A percentile compares a stretch with the other conserved stretches of the same genome.
Evolutionary conservation across 2,329 filamentous ascomycete genomes (phyloP).

Genomic region (Talaromyces sp.): DNA sequence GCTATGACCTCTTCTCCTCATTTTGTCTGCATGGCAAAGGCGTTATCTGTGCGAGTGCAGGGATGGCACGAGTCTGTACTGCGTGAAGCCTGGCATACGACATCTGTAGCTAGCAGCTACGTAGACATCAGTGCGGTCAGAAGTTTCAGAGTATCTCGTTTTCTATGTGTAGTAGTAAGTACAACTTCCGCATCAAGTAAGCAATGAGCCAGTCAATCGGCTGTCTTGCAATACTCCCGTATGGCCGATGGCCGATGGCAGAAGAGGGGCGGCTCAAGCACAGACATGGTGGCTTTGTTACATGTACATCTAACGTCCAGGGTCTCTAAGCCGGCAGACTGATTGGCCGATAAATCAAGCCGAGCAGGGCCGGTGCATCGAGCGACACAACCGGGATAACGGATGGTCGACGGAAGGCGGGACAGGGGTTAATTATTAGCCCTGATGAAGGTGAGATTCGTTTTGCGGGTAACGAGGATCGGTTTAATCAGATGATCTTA

Average conservation of each 20-base stretch:
- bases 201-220: conserved; percentile 1
- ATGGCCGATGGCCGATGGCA: neutral
- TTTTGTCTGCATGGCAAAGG: neutral
- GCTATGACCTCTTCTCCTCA: neutral
- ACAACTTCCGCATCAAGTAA: neutral
- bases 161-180: neutral
- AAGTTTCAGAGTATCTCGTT: neutral
- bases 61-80: neutral
- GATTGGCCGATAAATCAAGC: conserved; percentile 2
- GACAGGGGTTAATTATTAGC: neutral
- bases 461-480: neutral
- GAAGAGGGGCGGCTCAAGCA: conserved; percentile 9
- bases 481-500: neutral
- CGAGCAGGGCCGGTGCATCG: neutral
- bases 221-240: neutral
- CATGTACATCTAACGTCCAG: neutral
- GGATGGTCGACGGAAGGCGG: conserved; percentile 1
- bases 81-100: neutral
- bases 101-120: neutral
- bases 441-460: neutral
- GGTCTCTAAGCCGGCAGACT: neutral
- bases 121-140: neutral
- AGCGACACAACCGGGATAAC: neutral
- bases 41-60: neutral
- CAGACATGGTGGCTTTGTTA: conserved; percentile 8